A percentile compares a stretch with the other conserved stretches of the same genome.
phyloP scores from a whole-genome alignment of 305 asterid species.

The Fraxinus sp. region DNA sequence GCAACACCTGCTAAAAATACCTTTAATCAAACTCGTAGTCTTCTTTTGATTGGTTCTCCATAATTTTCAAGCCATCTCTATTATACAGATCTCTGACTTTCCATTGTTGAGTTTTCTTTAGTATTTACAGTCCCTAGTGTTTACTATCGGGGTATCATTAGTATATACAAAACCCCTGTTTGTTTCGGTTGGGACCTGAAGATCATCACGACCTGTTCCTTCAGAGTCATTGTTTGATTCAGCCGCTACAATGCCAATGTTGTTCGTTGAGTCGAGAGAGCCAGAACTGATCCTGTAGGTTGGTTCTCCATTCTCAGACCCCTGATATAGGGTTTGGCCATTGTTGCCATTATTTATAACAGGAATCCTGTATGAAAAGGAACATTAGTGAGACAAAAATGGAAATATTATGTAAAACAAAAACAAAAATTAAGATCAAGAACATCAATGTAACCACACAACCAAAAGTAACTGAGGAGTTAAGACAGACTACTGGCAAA shows the following conservation, averaged over 20 bases:
- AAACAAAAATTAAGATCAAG: neutral
- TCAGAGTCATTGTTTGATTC: neutral
- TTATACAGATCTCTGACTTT: slow-evolving; percentile 50
- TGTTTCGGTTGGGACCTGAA: neutral
- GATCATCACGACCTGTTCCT: neutral
- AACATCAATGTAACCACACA: neutral
- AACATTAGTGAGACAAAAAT: neutral
- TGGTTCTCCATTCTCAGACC: slow-evolving; percentile 28
- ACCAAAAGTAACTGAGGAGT: neutral
- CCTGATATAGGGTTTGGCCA: slow-evolving; percentile 41
- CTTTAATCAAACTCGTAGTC: slow-evolving; percentile 47
- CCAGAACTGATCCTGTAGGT: slow-evolving; percentile 32
- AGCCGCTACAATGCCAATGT: neutral
- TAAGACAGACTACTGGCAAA: neutral
- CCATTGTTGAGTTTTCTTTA: slow-evolving; percentile 36
- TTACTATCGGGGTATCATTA: slow-evolving; percentile 39
- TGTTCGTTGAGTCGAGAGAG: slow-evolving; percentile 39
- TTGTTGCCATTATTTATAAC: slow-evolving; percentile 24
- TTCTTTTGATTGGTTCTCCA: slow-evolving; percentile 43
- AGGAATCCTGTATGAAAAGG: slow-evolving; percentile 35
- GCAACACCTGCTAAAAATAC: slow-evolving; percentile 26
- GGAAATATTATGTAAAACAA: neutral
- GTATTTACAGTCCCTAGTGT: slow-evolving; percentile 60
- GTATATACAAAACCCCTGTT: slow-evolving; percentile 43
- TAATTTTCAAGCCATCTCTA: slow-evolving; percentile 40